Base-by-base conservation (phyloP, 2,329 filamentous ascomycete species). In the Diplodia sapinea region DNA sequence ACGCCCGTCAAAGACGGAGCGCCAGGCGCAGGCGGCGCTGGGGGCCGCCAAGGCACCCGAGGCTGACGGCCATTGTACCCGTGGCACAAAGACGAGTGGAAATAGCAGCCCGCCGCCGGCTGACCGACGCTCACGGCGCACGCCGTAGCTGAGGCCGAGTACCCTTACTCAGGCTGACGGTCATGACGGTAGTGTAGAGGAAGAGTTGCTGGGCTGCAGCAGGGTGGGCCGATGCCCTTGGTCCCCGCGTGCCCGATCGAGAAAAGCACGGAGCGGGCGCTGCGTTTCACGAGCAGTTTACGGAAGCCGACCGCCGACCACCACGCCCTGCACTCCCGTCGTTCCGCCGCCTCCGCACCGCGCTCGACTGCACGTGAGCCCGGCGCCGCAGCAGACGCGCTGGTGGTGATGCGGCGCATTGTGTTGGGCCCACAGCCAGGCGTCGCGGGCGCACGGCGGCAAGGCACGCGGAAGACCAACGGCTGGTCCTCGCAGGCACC, bases 1-100 rank as follows among this genome's bases (percentile, higher is more conserved):
- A 64, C 47, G 31, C 29, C 36, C 59, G 59, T 63, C 61, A 49
- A 59, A 59, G 40, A 49, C 38, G 23, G 15, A 31, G 56, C 56
- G 55, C 55, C 55, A 59, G 55, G 17, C 29, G 26, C 51, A 55
- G 26, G 15, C 51, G 17, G 57, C 40, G 40, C 47, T 15, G 50
- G 49, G 43, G 49, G n/a, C 47, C 49, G 61, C 62, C 62, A 65
- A 65, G 62, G 62, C 62, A 65, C 62, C 62, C 62, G 62, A 65
- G 62, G 50, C 62, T 65, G 62, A 55, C 62, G 33, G 23, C 38
- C 62, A 54, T 65, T 65, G 62, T 65, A 31, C 36, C 50, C 38
- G 62, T 55, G 62, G 62, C 62, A 65, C 62, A 65, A 65, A 65
- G 62, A 51, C 33, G 17, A 9, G 50, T 54, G 62, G 62, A 55